phyloP scores from a whole-genome alignment of 1,139 yeast species.

The Taiozyma sp. region DNA sequence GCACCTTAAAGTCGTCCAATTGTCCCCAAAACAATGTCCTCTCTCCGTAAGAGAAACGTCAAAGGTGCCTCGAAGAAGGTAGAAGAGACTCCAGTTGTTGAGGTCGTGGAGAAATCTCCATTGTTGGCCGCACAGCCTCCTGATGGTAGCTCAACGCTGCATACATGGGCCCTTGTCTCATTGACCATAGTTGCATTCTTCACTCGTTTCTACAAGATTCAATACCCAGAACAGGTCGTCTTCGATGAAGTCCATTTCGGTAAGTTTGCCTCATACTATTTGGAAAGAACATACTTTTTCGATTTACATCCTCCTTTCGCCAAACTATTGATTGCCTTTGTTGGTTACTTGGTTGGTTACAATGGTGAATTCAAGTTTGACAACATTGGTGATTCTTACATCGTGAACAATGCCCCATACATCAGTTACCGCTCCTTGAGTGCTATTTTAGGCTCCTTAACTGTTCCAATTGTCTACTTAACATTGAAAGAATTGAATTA shows the following conservation, averaged over 20 bases:
- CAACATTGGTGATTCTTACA: constrained; percentile 81
- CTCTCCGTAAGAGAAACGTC: constrained; percentile 7
- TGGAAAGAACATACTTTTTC: constrained; percentile 82
- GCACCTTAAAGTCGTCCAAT: background rate
- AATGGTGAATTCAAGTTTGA: constrained; percentile 90
- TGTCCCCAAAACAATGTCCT: constrained; percentile 1
- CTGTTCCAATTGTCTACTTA: constrained; percentile 77
- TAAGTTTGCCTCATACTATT: constrained; percentile 85
- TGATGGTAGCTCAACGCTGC: constrained; percentile 22
- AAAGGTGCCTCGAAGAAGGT: background rate
- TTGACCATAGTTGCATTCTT: constrained; percentile 65
- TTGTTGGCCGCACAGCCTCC: background rate
- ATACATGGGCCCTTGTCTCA: constrained; percentile 38
- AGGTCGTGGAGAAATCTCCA: background rate
- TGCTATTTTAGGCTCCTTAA: constrained; percentile 78
- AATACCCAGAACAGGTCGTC: constrained; percentile 82
- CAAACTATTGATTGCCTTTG: constrained; percentile 83
- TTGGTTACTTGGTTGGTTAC: constrained; percentile 86
- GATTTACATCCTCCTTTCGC: constrained; percentile 99
- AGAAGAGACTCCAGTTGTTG: background rate
- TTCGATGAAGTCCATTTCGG: constrained; percentile 99
- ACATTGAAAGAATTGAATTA: constrained; percentile 84
- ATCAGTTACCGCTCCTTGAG: constrained; percentile 79
- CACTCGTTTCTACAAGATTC: constrained; percentile 67
- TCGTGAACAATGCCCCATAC: constrained; percentile 77